Conservation (phyloP, 257 asterid species). For the Nicotiana attenuata region DNA sequence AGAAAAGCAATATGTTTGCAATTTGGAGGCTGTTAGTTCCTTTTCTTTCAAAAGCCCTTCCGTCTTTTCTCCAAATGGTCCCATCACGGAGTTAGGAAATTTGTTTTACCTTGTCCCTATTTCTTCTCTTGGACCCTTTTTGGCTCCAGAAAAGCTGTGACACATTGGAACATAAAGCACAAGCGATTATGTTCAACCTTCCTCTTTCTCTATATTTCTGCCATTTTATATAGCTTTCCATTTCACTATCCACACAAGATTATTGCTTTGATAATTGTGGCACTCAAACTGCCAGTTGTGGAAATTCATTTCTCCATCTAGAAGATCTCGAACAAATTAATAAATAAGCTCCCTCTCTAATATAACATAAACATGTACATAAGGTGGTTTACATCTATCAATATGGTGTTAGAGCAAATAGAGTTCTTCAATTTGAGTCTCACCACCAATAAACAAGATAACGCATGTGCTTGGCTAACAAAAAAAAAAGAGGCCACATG, state of each 20-base stretch:
- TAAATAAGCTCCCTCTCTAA: neutral
- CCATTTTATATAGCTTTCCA: too few species aligned
- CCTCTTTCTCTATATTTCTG: too few species aligned
- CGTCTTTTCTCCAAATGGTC: neutral
- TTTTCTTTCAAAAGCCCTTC: neutral
- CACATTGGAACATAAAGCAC: neutral
- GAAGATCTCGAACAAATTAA: neutral
- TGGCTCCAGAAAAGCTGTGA: neutral
- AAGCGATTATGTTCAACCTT: neutral
- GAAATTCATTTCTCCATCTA: neutral
- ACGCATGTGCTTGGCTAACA: neutral
- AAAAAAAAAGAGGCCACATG: neutral
- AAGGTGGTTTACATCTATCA: neutral
- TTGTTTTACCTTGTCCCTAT: neutral
- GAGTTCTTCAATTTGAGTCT: slow-evolving; percentile 6
- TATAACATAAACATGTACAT: neutral
- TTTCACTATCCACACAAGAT: too few species aligned
- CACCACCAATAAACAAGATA: neutral
- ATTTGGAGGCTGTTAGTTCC: neutral
- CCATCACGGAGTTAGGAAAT: neutral
- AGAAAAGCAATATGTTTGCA: neutral
- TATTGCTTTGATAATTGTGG: too few species aligned
- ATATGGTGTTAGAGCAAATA: neutral
- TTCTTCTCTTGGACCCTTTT: neutral
- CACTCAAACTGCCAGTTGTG: neutral